Evolutionary conservation across 768 basidiomycete species (phyloP).

Genomic region (Trametes elegans): DNA sequence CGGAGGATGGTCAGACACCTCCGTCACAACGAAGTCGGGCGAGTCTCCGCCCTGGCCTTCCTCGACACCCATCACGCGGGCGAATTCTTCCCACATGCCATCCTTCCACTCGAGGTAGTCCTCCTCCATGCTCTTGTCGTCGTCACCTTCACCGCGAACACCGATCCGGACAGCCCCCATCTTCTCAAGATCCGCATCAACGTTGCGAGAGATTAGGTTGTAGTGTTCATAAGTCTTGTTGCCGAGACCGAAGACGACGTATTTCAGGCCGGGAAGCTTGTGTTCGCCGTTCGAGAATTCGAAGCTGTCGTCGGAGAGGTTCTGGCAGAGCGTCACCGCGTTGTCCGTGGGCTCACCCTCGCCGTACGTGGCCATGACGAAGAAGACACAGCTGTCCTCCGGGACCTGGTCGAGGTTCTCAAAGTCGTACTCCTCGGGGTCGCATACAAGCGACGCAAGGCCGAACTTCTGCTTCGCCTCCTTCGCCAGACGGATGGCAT

Average conservation of each 20-base stretch:
- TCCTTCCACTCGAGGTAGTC: conserved; percentile 99
- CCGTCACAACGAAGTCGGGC: conserved; percentile 90
- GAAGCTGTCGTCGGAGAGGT: conserved; percentile 82
- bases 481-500: conserved; percentile 95
- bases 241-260: conserved; percentile 92
- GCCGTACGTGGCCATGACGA: conserved; percentile 97
- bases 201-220: conserved; percentile 80
- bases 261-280: conserved; percentile 81
- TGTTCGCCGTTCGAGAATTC: conserved; percentile 81
- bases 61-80: conserved; percentile 81
- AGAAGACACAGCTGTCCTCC: conserved; percentile 84
- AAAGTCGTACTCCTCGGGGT: conserved; percentile 99
- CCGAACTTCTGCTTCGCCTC: conserved; percentile 97
- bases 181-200: conserved; percentile 70
- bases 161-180: conserved; percentile 87
- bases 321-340: conserved; percentile 91
- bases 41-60: conserved; percentile 96
- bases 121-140: conserved; percentile 99
- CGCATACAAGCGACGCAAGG: conserved; percentile 92
- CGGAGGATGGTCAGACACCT: conserved; percentile 66
- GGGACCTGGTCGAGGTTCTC: conserved; percentile 92
- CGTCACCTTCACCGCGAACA: conserved; percentile 92
- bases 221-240: conserved; percentile 97
- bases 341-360: conserved; percentile 99
- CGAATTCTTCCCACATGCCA: conserved; percentile 90